phyloP scores from a whole-genome alignment of 2,329 filamentous ascomycete genomes.

The Fusarium solani-melongenae region DNA sequence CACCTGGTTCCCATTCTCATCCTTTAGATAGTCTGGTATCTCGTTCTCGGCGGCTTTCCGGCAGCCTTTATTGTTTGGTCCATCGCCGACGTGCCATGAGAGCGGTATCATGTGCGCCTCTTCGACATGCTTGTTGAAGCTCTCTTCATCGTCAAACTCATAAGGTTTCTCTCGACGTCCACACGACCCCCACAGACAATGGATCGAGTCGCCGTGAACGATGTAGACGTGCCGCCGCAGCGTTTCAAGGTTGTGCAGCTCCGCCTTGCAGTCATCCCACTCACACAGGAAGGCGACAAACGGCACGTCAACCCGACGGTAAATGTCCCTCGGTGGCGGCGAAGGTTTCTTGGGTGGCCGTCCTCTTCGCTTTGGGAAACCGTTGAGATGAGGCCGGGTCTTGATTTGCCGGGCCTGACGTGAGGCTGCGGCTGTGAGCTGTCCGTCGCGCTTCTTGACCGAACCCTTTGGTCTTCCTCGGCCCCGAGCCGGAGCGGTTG shows the following conservation, averaged over 20 bases:
- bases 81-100: slow-evolving; percentile 70
- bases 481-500: slow-evolving; percentile 7
- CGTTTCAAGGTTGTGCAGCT: slow-evolving; percentile 72
- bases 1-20: slow-evolving; percentile 64
- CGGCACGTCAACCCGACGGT: slow-evolving; percentile 53
- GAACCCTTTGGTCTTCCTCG: slow-evolving; percentile 62
- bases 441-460: slow-evolving; percentile 44
- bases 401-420: slow-evolving; percentile 43
- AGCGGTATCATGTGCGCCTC: slow-evolving; percentile 63
- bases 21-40: slow-evolving; percentile 63
- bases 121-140: slow-evolving; percentile 64
- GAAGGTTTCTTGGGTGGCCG: slow-evolving; percentile 54
- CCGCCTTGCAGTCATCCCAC: slow-evolving; percentile 68
- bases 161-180: slow-evolving; percentile 24
- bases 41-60: slow-evolving; percentile 41
- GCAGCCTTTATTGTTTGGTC: slow-evolving; percentile 57
- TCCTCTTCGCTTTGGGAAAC: slow-evolving; percentile 53
- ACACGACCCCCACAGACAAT: slow-evolving; percentile 50
- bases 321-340: slow-evolving; percentile 54
- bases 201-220: slow-evolving; percentile 56
- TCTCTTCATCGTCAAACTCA: slow-evolving; percentile 51
- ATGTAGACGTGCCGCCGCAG: slow-evolving; percentile 63
- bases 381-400: slow-evolving; percentile 39
- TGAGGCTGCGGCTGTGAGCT: slow-evolving; percentile 36
- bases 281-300: slow-evolving; percentile 69